Base-by-base conservation (phyloP, 805 yeast genomes). In the Candida pseudofarinosa region DNA sequence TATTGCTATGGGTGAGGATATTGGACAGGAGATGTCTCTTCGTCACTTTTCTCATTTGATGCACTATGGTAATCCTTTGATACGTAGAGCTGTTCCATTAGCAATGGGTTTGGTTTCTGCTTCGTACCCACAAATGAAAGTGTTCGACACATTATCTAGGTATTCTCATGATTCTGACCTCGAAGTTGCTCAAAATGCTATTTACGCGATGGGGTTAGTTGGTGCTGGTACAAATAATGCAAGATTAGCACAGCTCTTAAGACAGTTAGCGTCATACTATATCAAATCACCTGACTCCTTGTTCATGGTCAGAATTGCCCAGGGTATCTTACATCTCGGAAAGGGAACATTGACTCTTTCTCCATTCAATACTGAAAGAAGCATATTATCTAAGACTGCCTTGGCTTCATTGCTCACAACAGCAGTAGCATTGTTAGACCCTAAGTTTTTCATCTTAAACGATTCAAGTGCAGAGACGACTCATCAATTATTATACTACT, bases 171-270 rank as follows among this genome's bases (percentile, higher is more conserved):
- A 93, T 59, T 83, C 88, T 43, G 97, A 93, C 63, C 69, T 87
- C 53, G 95, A 88, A 58, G 97, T 93, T 42, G 96, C 98, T 4
- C 83, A 84, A 62, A 93, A 90, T 60, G 89, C 99, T 16, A 89
- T 93, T 50, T 91, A 88, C 57, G 83, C 96, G 35, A 90, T 93
- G 98, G 99, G 99, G 42, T 70, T 93, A 49, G 95, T 91, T 54
- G 99, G 99, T 61, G 93, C 98, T 16, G 99, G 99, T 67, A 93
- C 99, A 20, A 91, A 93, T 67, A 93, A 93, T 62, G 99, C 99
- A 5, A 85, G 99, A 70, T 75, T 93, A 50, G 98, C 98, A 3
- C 99, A 93, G 70, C 75, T 93, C 50, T 76, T 93, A 58, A 81
- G 99, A 65, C 98, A 93, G 66, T 76, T 93, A 54, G 98, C 99